These are phyloP conservation scores for Phaffomyces opuntiae DNA, from an alignment of 805 yeast genomes.

Conservation along the genomic window DNA sequence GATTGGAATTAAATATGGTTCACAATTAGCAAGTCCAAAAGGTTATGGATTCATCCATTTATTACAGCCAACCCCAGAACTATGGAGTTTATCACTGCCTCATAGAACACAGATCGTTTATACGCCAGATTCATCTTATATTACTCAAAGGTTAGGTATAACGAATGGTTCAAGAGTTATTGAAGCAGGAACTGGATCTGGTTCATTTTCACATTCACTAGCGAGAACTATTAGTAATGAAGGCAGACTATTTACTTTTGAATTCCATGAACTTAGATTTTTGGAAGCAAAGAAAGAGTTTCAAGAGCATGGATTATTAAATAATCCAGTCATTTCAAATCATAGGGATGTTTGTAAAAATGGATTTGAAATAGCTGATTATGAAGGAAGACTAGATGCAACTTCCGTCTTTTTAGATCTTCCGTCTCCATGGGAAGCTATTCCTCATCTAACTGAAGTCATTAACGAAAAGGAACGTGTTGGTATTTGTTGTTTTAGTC, in stretches of 20 bases:
- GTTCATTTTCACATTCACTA: slow-evolving; percentile 88
- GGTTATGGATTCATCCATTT: slow-evolving; percentile 84
- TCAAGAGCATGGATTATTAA: slow-evolving; percentile 59
- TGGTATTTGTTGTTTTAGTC: slow-evolving; percentile 90
- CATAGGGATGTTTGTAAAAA: slow-evolving; percentile 90
- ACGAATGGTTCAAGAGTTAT: slow-evolving; percentile 71
- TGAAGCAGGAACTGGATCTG: slow-evolving; percentile 98
- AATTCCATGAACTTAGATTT: slow-evolving; percentile 83
- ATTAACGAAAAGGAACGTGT: slow-evolving; percentile 46
- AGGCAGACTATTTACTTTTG: slow-evolving; percentile 77
- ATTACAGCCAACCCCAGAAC: slow-evolving; percentile 86
- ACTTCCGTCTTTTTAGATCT: slow-evolving; percentile 81
- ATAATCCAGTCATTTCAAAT: slow-evolving; percentile 47
- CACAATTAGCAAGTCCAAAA: slow-evolving; percentile 69
- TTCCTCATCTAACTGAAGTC: slow-evolving; percentile 59
- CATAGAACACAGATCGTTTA: slow-evolving; percentile 97
- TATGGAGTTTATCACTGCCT: slow-evolving; percentile 94
- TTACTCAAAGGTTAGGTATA: slow-evolving; percentile 73
- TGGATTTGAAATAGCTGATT: slow-evolving; percentile 59
- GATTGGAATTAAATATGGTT: slow-evolving; percentile 77
- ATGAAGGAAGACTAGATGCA: slow-evolving; percentile 41
- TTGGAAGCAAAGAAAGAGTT: slow-evolving; percentile 76
- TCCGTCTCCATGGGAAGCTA: slow-evolving; percentile 97
- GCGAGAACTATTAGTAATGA: slow-evolving; percentile 56
- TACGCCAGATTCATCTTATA: slow-evolving; percentile 90